Conservation (phyloP, 2,329 filamentous ascomycete species). For the Talaromyces sp. region DNA sequence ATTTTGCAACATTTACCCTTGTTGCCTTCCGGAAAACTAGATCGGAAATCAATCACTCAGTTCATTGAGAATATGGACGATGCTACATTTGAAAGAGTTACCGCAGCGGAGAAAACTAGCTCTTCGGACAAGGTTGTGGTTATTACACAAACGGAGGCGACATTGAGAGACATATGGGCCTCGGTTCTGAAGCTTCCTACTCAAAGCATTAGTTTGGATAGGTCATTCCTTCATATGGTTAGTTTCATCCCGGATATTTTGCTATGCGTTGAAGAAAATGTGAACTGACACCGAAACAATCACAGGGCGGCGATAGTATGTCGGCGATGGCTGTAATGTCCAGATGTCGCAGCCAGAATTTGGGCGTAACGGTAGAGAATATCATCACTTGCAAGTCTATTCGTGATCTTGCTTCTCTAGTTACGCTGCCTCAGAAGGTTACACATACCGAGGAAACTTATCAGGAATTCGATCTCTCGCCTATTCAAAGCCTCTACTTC, state of each 20-base stretch:
- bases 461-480: slow-evolving; percentile 24
- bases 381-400: slow-evolving; percentile 21
- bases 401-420: slow-evolving; percentile 18
- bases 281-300: not conserved
- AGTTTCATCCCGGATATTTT: not conserved
- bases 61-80: slow-evolving; percentile 18
- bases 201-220: slow-evolving; percentile 15
- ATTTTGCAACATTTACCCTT: slow-evolving; percentile 13
- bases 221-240: slow-evolving; percentile 20
- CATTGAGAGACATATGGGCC: slow-evolving; percentile 17
- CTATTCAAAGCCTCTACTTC: slow-evolving; percentile 26
- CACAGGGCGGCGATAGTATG: slow-evolving; percentile 20
- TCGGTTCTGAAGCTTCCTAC: slow-evolving; percentile 16
- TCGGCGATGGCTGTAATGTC: slow-evolving; percentile 22
- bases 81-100: slow-evolving; percentile 13
- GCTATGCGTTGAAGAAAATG: not conserved
- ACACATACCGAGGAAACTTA: slow-evolving; percentile 12
- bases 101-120: not conserved
- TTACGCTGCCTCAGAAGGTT: slow-evolving; percentile 14
- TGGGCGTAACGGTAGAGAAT: slow-evolving; percentile 19
- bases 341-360: slow-evolving; percentile 18
- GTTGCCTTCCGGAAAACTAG: slow-evolving; percentile 16
- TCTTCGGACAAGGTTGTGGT: slow-evolving; percentile 8
- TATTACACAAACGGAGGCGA: slow-evolving; percentile 15
- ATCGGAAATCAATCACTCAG: slow-evolving; percentile 13